Evolutionary conservation across 805 yeast species (phyloP), one percentile per base, ranked within the genome.

Genomic region (Cyberlindnera maclurae): DNA sequence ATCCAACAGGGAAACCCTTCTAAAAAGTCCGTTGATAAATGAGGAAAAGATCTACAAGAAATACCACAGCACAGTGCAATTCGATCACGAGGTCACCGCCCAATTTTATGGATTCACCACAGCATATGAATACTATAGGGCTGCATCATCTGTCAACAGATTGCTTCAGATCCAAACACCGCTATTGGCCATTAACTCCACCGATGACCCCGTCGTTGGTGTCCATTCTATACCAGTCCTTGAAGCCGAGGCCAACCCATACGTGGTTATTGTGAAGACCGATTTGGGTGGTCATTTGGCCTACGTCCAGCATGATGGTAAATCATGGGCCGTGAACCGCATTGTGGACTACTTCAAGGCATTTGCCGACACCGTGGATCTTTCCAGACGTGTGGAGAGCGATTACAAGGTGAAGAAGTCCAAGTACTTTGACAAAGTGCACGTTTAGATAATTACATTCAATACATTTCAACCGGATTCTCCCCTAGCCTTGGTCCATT

Each of bases 401-500:
- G 49, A 46, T 17, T 55, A 49, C 29, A 40, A 37, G 13, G 47
- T 49, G 8, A 18, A 31, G 8, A 31, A 38, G 28, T 45, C 54
- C 3, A 39, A 36, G 15, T 54, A 50, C 26, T 42, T 45, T 28
- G 33, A 37, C 17, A 50, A 46, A 35, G 30, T 54, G n/a, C 45
- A 45, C 31, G 44, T 35, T 12, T 35, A 29, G 32, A 20, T 4
- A 13, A 20, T n/a, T 31, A 33, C n/a, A 42, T 30, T 34, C 31
- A 13, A 35, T 28, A 37, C 22, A 29, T 12, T 28, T 12, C 22
- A 30, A 1, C 94, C 95, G 39, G 64, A 75, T 57, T 89, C 97
- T 1, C 96, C 95, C 50, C 97, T 66, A 0, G 67, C 44, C n/a
- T 62, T 54, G 1, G 82, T 82, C 97, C 97, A 89, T 33, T 69